Base-by-base conservation (phyloP, 495 filamentous ascomycete species). In the Astrocystis sublimbata region DNA sequence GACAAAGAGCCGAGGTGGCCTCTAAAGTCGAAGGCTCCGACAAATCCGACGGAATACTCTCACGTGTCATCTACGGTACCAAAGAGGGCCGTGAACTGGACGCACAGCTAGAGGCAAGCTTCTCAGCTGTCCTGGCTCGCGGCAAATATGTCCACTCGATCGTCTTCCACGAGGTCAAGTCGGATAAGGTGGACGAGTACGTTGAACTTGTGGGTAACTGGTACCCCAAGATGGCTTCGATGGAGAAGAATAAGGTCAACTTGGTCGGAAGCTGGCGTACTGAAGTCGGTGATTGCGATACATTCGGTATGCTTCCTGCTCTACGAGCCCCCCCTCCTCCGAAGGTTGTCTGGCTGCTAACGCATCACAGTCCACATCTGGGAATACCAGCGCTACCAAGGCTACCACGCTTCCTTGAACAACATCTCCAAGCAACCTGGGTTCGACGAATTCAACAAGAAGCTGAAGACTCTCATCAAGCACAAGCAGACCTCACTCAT, bases 71-170 rank as follows among this genome's bases (percentile, higher is more conserved):
- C 73, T 98, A 98, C 75, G 94, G 94, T 65, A 97, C 96, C 10
- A 89, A 93, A 70, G 92, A 97, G 72, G 96, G 93, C 4, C 85
- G 92, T 64, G 87, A 94, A 74, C 83, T 96, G 76, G 96, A 98
- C 63, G 86, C 89, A 54, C 93, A 97, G 77, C 93, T 98, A 69
- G 92, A 98, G 80, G 86, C 91, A 49, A 93, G 89, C 67, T 98
- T 97, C 78, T 91, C 88, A 30, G 91, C 96, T 75, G 91, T 97
- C 30, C 81, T 98, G 31, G 96, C 96, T 10, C 85, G 94, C 64
- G 94, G 94, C 57, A 98, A 98, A 78, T 98, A 98, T 73, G 93
- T 98, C 58, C 94, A 98, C 71, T 93, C 91, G 52, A 97, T 98
- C 73, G 93, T 97, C 35, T 92, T 97, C 75, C 96, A 98, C 79